Evolutionary conservation across 805 yeast species (phyloP), one percentile per base, ranked within the genome.

Genomic region (Suhomyces pyralidae): DNA sequence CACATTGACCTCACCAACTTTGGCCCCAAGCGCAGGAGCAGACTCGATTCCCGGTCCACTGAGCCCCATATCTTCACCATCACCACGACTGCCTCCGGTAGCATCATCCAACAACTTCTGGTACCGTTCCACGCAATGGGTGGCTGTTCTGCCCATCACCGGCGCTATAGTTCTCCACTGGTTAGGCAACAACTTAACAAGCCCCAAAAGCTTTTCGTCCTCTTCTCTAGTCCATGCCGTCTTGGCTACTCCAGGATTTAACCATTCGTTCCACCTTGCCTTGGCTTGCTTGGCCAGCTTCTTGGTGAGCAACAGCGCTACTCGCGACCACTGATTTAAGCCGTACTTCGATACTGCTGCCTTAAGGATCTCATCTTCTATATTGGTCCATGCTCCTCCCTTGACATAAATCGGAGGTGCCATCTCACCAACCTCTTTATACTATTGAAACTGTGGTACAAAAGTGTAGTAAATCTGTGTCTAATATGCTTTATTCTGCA

Each of bases 341-440:
- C 99, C 99, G 67, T 93, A 93, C 64, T 93, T 94, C 40, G 94
- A 81, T 2, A 94, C 88, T 1, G 97, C 97, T 0, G 97, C 96
- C 57, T 86, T 85, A 43, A 93, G 74, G 44, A 94, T 86, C 67
- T 90, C 93, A 68, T 94, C 99, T 58, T 80, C 87, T 2, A 81
- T 81, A 62, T 89, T 86, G 6, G 96, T 84, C 98, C 98, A 92
- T 4, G 82, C 85, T 45, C 96, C 97, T 26, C 96, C 97, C 64
- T 86, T 88, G 46, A 88, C 88, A 63, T 88, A 88, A 0, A 85
- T 74, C 1, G 79, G 79, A 15, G 93, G 88, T 14, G 49, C 43
- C 49, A 46, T 46, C n/a, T 12, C 12, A 12, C 24, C 22, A 12
- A 9, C 20, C 19, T 38, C n/a, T 12, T 10, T 28, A 5, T 12